phyloP scores from a whole-genome alignment of 495 filamentous ascomycete genomes.

The Aspergillus sparsus region DNA sequence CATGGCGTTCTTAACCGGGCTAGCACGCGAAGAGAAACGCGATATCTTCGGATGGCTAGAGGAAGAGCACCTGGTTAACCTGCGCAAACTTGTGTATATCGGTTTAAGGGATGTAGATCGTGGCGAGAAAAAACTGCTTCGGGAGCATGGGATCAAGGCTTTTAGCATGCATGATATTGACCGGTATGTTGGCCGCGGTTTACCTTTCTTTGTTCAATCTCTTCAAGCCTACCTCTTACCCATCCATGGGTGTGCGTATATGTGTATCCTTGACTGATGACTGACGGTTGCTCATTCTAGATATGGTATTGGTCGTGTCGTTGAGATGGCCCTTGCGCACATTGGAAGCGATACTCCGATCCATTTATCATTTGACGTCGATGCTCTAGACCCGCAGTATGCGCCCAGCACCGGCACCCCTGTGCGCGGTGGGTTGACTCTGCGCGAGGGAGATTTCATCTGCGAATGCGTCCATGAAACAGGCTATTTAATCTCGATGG shows the following conservation, averaged over 20 bases:
- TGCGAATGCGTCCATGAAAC: constrained; percentile 95
- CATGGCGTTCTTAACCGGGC: constrained; percentile 84
- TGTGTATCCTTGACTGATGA: too few relatives aligned
- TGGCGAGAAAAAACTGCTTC: constrained; percentile 86
- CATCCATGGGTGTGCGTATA: too few relatives aligned
- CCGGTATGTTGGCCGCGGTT: constrained; percentile 45
- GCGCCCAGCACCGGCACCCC: constrained; percentile 96
- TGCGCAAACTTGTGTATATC: constrained; percentile 95
- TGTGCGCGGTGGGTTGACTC: constrained; percentile 90
- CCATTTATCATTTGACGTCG: constrained; percentile 95
- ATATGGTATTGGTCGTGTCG: constrained; percentile 90
- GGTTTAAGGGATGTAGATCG: constrained; percentile 89
- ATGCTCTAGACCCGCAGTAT: constrained; percentile 93
- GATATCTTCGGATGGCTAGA: constrained; percentile 88
- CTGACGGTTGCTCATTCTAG: constrained; percentile 34
- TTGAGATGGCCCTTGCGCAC: constrained; percentile 95
- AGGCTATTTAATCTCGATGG: constrained; percentile 85
- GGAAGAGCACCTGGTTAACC: constrained; percentile 61
- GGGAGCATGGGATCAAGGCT: constrained; percentile 86
- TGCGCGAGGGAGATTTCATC: constrained; percentile 97
- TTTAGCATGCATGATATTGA: constrained; percentile 99
- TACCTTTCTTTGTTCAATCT: too few relatives aligned
- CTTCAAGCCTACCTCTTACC: too few relatives aligned
- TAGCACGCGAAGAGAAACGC: constrained; percentile 68
- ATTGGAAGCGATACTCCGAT: constrained; percentile 93